A percentile compares a stretch with the other conserved stretches of the same genome.
Evolutionary conservation across 768 basidiomycete genomes (phyloP).

Genomic region (Hygrophoropsis aurantiaca): DNA sequence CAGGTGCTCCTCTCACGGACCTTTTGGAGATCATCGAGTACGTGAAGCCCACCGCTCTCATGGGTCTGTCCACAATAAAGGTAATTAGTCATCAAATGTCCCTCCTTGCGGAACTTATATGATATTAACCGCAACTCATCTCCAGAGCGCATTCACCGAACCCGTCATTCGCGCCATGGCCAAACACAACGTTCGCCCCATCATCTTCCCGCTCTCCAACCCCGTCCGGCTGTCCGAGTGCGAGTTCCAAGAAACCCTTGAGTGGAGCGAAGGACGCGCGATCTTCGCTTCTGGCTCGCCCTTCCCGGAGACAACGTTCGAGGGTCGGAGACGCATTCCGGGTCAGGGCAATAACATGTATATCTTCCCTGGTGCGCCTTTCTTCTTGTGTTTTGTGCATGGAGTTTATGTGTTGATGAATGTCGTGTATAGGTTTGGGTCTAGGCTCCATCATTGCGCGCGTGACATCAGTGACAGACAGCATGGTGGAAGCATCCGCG

Average conservation of each 20-base stretch:
- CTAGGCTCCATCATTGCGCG: slow-evolving; percentile 73
- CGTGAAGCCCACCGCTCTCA: slow-evolving; percentile 84
- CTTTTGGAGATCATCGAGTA: slow-evolving; percentile 76
- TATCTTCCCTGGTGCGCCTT: slow-evolving; percentile 61
- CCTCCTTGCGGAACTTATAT: not conserved
- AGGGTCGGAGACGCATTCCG: slow-evolving; percentile 60
- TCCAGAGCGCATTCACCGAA: slow-evolving; percentile 70
- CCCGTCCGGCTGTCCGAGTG: slow-evolving; percentile 82
- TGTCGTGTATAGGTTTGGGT: slow-evolving; percentile 55
- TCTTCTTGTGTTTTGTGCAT: not conserved
- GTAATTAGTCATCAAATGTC: slow-evolving; percentile 31
- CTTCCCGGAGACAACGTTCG: slow-evolving; percentile 63
- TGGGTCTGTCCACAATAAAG: slow-evolving; percentile 86
- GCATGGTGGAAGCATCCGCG: slow-evolving; percentile 88
- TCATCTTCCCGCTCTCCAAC: slow-evolving; percentile 93
- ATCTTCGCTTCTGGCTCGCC: slow-evolving; percentile 91
- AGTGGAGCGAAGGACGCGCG: slow-evolving; percentile 68
- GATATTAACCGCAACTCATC: not conserved
- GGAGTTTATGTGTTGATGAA: not conserved
- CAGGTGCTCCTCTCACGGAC: slow-evolving; percentile 70
- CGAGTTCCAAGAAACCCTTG: slow-evolving; percentile 73
- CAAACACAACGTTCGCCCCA: slow-evolving; percentile 75
- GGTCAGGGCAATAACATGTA: slow-evolving; percentile 98
- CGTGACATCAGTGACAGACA: slow-evolving; percentile 70
- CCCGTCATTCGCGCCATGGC: slow-evolving; percentile 77